These are phyloP conservation scores for Tricholoma terreum DNA, from an alignment of 768 basidiomycete genomes.

Conservation along the genomic window DNA sequence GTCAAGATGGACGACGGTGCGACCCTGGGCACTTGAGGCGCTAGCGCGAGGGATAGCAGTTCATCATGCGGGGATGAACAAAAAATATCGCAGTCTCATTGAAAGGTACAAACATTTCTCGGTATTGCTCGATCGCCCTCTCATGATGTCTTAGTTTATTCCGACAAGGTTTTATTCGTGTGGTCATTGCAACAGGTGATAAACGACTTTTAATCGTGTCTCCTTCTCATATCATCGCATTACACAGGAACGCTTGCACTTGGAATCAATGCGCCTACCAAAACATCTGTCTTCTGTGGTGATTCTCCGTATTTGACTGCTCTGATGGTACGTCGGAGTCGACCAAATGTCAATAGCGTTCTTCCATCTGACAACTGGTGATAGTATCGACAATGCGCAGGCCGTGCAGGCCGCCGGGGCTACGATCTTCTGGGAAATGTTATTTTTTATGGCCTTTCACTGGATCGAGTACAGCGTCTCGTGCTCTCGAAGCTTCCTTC, in stretches of 20 bases:
- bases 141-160: conserved; percentile 42
- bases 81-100: conserved; percentile 51
- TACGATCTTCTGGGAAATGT: conserved; percentile 70
- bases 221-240: background rate
- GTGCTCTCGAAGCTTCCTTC: conserved; percentile 61
- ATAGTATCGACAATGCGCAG: conserved; percentile 72
- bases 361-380: background rate
- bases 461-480: conserved; percentile 62
- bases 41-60: conserved; percentile 62
- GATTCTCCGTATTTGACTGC: conserved; percentile 62
- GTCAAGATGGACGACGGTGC: conserved; percentile 28
- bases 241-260: conserved; percentile 59
- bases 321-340: conserved; percentile 46
- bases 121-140: background rate
- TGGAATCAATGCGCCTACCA: conserved; percentile 74
- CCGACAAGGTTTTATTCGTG: conserved; percentile 57
- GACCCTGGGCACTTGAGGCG: conserved; percentile 44
- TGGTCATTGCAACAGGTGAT: conserved; percentile 65
- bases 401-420: conserved; percentile 70
- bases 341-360: background rate
- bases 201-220: background rate
- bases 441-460: conserved; percentile 65
- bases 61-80: conserved; percentile 71
- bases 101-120: conserved; percentile 41
- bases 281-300: conserved; percentile 60